These are phyloP conservation scores for Marasmius oreades DNA, from an alignment of 1,284 basidiomycete genomes.

Conservation along the genomic window DNA sequence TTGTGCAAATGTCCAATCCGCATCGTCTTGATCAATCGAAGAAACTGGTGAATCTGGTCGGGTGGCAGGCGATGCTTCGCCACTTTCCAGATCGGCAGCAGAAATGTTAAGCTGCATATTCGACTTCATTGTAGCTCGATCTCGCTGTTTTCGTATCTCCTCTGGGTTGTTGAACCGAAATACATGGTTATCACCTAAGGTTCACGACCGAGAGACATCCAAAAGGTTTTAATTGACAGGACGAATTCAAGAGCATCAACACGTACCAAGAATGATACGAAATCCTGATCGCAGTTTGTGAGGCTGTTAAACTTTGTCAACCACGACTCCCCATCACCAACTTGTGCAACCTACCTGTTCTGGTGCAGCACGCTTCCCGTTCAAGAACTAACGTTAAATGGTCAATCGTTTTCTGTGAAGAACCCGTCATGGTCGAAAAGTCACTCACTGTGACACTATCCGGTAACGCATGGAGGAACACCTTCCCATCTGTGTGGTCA, in stretches of 20 bases:
- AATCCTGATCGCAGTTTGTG: slow-evolving; percentile 89
- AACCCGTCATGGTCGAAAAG: not conserved
- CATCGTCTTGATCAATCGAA: slow-evolving; percentile 66
- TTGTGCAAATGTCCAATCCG: slow-evolving; percentile 93
- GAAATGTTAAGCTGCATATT: slow-evolving; percentile 62
- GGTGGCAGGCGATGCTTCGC: slow-evolving; percentile 42
- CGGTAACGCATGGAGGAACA: slow-evolving; percentile 74
- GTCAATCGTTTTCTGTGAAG: too few species aligned
- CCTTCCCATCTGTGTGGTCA: slow-evolving; percentile 83
- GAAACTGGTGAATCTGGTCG: slow-evolving; percentile 78
- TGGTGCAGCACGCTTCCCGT: slow-evolving; percentile 82
- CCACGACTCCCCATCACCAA: slow-evolving; percentile 16
- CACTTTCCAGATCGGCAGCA: slow-evolving; percentile 58
- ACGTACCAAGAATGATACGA: slow-evolving; percentile 87
- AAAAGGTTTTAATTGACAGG: slow-evolving; percentile 5
- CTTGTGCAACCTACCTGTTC: slow-evolving; percentile 52
- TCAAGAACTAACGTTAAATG: slow-evolving; percentile 78
- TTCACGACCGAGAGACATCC: slow-evolving; percentile 8
- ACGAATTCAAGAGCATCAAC: slow-evolving; percentile 1
- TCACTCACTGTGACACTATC: slow-evolving; percentile 79
- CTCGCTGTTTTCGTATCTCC: slow-evolving; percentile 86
- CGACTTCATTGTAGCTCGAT: slow-evolving; percentile 70
- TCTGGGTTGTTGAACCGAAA: slow-evolving; percentile 98
- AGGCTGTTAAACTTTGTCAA: slow-evolving; percentile 40
- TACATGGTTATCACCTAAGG: slow-evolving; percentile 89